phyloP scores from a whole-genome alignment of 2,329 filamentous ascomycete genomes.

The Tolypocladium ovalisporum region DNA sequence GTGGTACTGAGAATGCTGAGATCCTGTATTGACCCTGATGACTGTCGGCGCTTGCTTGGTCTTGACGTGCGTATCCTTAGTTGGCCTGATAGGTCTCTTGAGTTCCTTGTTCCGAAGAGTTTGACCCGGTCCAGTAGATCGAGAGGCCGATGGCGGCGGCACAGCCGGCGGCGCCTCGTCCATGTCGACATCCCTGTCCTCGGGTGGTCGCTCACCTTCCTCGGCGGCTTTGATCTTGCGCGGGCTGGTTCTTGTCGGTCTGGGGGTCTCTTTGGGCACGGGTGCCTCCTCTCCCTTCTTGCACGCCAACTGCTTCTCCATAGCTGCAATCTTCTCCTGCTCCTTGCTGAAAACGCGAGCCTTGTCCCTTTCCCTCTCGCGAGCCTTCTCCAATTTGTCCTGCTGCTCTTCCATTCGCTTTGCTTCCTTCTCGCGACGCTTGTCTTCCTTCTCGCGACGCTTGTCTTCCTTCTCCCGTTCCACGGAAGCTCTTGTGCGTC shows the following conservation, averaged over 20 bases:
- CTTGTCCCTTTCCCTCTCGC: conserved; percentile 61
- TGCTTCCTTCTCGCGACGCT: conserved; percentile 54
- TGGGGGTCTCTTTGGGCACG: conserved; percentile 29
- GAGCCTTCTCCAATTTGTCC: conserved; percentile 53
- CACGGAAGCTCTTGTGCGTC: conserved; percentile 45
- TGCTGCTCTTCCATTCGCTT: conserved; percentile 49
- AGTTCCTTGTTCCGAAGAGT: conserved; percentile 38
- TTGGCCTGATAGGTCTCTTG: conserved; percentile 51
- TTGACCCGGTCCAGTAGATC: conserved; percentile 36
- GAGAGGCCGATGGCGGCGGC: conserved; percentile 50
- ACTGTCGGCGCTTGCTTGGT: conserved; percentile 57
- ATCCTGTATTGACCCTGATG: conserved; percentile 59
- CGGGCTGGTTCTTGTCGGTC: conserved; percentile 38
- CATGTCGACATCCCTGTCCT: conserved; percentile 43
- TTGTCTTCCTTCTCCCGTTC: conserved; percentile 56
- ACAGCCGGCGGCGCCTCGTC: conserved; percentile 40
- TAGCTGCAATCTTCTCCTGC: conserved; percentile 39
- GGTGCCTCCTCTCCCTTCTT: conserved; percentile 41
- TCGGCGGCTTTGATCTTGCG: conserved; percentile 33
- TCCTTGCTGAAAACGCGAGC: conserved; percentile 48
- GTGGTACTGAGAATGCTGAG: conserved; percentile 49
- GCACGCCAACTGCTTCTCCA: conserved; percentile 41
- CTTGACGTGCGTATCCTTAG: conserved; percentile 47
- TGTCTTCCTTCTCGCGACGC: conserved; percentile 53
- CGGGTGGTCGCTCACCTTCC: conserved; percentile 14